A percentile compares a stretch with the other conserved stretches of the same genome.
phyloP scores from a whole-genome alignment of 192 early-diverging fungal species.

The Geosiphon pyriformis region DNA sequence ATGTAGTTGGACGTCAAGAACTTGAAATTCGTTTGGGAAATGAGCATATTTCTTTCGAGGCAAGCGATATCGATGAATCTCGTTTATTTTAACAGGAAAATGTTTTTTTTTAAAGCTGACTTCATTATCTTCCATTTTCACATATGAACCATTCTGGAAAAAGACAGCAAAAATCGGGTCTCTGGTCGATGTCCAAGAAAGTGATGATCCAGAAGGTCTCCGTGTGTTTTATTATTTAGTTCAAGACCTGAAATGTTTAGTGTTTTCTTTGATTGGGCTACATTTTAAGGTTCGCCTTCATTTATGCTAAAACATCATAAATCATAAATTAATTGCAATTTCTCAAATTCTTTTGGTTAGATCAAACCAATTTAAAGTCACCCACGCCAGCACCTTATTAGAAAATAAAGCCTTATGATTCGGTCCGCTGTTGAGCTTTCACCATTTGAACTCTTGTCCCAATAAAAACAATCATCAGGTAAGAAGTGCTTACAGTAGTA shows the following conservation, averaged over 20 bases:
- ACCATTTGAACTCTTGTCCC: no score
- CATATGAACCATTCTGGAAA: not conserved
- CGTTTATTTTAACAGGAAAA: not conserved
- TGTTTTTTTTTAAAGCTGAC: not conserved
- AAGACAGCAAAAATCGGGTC: slow-evolving; percentile 91
- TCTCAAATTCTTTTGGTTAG: no score
- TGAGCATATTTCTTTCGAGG: slow-evolving; percentile 89
- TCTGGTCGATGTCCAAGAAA: slow-evolving; percentile 81
- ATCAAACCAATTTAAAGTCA: no score
- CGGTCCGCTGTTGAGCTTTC: no score
- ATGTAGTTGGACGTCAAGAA: slow-evolving; percentile 88
- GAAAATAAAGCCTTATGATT: no score
- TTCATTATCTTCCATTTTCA: slow-evolving; percentile 23
- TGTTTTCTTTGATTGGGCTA: slow-evolving; percentile 90
- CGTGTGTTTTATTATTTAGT: slow-evolving; percentile 93
- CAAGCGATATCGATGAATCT: slow-evolving; percentile 38
- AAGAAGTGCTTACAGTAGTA: no score
- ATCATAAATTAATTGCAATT: no score
- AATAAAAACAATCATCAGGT: no score
- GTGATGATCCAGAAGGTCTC: slow-evolving; percentile 90
- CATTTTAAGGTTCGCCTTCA: slow-evolving; percentile 89
- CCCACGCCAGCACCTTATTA: no score
- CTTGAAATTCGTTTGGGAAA: slow-evolving; percentile 89
- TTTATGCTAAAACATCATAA: no score
- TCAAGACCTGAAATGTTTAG: slow-evolving; percentile 96